Evolutionary conservation across 805 yeast genomes (phyloP).

Genomic region (Pichia insulana): DNA sequence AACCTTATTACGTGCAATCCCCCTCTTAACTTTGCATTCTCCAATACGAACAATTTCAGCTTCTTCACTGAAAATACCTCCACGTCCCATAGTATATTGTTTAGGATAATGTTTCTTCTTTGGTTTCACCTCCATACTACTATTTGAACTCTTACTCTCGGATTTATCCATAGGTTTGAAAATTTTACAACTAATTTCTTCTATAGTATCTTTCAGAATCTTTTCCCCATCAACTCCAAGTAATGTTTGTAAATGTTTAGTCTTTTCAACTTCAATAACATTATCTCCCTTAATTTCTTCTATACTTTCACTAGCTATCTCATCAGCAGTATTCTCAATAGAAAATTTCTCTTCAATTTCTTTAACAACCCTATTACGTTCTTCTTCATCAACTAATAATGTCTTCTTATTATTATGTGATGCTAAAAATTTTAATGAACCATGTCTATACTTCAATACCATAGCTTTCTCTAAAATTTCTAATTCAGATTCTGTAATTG

Average conservation of each 20-base stretch:
- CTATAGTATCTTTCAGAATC: too few relatives aligned
- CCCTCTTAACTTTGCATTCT: constrained; percentile 2
- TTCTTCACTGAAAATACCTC: constrained; percentile 12
- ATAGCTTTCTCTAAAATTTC: constrained; percentile 6
- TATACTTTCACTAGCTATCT: background rate
- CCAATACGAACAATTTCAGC: constrained; percentile 4
- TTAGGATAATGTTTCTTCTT: constrained; percentile 2
- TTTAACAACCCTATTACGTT: background rate
- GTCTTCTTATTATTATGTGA: constrained; percentile 10
- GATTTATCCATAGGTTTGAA: background rate
- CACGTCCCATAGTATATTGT: constrained; percentile 12
- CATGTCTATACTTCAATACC: constrained; percentile 8
- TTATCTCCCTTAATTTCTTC: too few relatives aligned
- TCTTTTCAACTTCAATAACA: too few relatives aligned
- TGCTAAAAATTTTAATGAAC: constrained; percentile 7
- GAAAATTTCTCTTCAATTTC: constrained; percentile 3
- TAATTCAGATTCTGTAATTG: constrained; percentile 2
- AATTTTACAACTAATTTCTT: too few relatives aligned
- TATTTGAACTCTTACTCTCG: background rate
- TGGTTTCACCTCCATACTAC: background rate
- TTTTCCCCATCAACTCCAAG: too few relatives aligned
- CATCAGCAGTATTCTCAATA: constrained; percentile 2
- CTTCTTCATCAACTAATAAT: constrained; percentile 6
- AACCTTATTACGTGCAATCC: constrained; percentile 8
- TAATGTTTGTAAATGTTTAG: too few relatives aligned